A percentile compares a stretch with the other conserved stretches of the same genome.
phyloP scores from a whole-genome alignment of 768 basidiomycete species.

The Pleurotus djamor region DNA sequence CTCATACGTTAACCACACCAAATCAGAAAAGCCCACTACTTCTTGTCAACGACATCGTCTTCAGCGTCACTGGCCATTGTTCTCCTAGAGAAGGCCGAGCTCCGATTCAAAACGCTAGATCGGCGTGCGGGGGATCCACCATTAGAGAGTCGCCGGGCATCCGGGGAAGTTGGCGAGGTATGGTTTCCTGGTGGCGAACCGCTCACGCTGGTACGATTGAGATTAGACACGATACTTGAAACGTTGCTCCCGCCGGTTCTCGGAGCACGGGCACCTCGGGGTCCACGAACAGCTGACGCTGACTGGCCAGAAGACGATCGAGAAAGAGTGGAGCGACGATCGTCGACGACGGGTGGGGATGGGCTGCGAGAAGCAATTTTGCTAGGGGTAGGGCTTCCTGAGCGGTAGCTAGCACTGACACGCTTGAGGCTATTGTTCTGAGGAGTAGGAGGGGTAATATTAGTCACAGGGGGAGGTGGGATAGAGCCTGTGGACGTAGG shows the following conservation, averaged over 20 bases:
- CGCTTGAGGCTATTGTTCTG: conserved; percentile 24
- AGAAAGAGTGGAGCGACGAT: conserved; percentile 13
- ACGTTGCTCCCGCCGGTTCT: conserved; percentile 42
- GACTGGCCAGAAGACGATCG: conserved; percentile 19
- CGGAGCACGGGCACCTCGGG: conserved; percentile 47
- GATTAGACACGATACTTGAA: conserved; percentile 51
- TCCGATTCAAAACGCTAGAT: conserved; percentile 47
- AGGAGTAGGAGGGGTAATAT: conserved; percentile 53
- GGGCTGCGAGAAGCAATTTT: conserved; percentile 39
- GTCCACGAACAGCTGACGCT: conserved; percentile 24
- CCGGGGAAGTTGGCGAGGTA: conserved; percentile 29
- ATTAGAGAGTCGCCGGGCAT: conserved; percentile 45
- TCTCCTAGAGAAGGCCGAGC: conserved; percentile 59
- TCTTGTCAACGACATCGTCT: conserved; percentile 56
- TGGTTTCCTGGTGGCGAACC: conserved; percentile 25
- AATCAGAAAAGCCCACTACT: conserved; percentile 4
- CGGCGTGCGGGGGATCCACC: conserved; percentile 39
- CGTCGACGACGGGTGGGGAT: conserved; percentile 34
- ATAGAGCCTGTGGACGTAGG: conserved; percentile 19
- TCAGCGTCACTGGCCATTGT: conserved; percentile 87
- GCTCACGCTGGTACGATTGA: conserved; percentile 48
- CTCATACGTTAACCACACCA: background rate
- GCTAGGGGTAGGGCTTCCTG: conserved; percentile 30
- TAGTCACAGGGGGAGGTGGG: conserved; percentile 32
- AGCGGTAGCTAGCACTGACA: conserved; percentile 25